A percentile compares a stretch with the other conserved stretches of the same genome.
Conservation (phyloP, 2,329 filamentous ascomycete genomes). For the Monilinia aucupariae region DNA sequence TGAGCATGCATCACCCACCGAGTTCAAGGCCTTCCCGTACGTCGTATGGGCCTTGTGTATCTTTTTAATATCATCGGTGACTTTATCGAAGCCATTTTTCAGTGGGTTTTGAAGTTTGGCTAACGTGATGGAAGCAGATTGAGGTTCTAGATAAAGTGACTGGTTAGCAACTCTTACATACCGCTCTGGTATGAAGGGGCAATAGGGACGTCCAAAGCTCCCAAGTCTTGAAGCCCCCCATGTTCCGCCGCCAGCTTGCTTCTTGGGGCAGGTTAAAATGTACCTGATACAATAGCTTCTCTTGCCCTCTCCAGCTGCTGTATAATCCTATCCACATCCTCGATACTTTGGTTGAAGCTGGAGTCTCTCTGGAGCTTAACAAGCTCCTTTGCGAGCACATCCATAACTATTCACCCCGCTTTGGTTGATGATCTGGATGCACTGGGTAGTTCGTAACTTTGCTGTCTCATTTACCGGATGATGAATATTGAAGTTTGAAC, state of each 20-base stretch:
- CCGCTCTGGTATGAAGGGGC: neutral
- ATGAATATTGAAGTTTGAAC: neutral
- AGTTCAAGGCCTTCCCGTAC: slow-evolving; percentile 80
- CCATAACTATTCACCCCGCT: slow-evolving; percentile 33
- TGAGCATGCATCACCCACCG: slow-evolving; percentile 44
- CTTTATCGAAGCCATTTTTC: slow-evolving; percentile 71
- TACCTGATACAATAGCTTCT: slow-evolving; percentile 67
- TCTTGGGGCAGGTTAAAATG: slow-evolving; percentile 23
- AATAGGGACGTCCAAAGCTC: slow-evolving; percentile 14
- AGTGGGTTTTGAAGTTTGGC: slow-evolving; percentile 82
- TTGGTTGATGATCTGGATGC: neutral
- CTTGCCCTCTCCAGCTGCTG: slow-evolving; percentile 68
- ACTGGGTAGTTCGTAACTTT: neutral
- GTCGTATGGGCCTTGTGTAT: slow-evolving; percentile 76
- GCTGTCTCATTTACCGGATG: neutral
- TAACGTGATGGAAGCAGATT: slow-evolving; percentile 66
- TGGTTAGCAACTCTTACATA: slow-evolving; percentile 8
- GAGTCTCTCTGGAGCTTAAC: slow-evolving; percentile 32
- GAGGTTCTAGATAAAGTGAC: slow-evolving; percentile 49
- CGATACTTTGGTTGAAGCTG: slow-evolving; percentile 41
- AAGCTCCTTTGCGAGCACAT: slow-evolving; percentile 33
- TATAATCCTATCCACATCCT: slow-evolving; percentile 79
- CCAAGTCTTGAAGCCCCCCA: neutral
- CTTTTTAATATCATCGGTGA: slow-evolving; percentile 76
- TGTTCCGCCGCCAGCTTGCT: neutral